phyloP scores from a whole-genome alignment of 305 asterid species.

The Fraxinus xanthoxyloides region DNA sequence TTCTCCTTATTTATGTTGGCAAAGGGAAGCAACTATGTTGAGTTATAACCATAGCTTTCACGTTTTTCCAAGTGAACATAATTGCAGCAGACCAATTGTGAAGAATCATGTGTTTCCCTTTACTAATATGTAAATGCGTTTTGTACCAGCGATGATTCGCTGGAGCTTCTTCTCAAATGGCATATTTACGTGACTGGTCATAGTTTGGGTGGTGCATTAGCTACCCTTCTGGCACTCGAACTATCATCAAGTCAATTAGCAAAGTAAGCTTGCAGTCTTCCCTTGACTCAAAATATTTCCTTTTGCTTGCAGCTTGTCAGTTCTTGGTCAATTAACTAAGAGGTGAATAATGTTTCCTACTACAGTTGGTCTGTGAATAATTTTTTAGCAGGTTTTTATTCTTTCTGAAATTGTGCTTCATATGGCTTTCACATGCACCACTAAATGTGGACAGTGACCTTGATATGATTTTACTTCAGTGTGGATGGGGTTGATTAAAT shows the following conservation, averaged over 20 bases:
- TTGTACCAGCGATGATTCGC: conserved; percentile 53
- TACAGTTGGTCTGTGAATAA: not conserved
- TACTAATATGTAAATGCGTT: conserved; percentile 13
- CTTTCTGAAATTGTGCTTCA: not conserved
- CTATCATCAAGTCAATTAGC: conserved; percentile 84
- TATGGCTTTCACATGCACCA: not conserved
- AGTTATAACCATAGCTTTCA: not conserved
- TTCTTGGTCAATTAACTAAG: not conserved
- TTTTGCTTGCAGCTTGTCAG: conserved; percentile 9
- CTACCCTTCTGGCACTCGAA: conserved; percentile 92
- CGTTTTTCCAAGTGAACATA: not conserved
- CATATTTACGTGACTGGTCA: conserved; percentile 94
- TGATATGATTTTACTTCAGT: not conserved
- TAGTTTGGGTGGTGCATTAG: conserved; percentile 96
- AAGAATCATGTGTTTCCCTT: not conserved
- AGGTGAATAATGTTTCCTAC: not conserved
- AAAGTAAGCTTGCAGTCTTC: conserved; percentile 51
- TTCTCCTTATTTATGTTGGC: not conserved
- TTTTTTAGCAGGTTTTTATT: not conserved
- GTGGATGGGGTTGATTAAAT: not conserved
- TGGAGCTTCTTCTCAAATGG: conserved; percentile 57
- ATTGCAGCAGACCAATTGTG: not conserved
- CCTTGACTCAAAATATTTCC: conserved; percentile 13
- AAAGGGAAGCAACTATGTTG: not conserved
- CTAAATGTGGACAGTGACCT: not conserved